These are phyloP conservation scores for Dendrothele bispora DNA, from an alignment of 768 basidiomycete genomes.

Conservation along the genomic window DNA sequence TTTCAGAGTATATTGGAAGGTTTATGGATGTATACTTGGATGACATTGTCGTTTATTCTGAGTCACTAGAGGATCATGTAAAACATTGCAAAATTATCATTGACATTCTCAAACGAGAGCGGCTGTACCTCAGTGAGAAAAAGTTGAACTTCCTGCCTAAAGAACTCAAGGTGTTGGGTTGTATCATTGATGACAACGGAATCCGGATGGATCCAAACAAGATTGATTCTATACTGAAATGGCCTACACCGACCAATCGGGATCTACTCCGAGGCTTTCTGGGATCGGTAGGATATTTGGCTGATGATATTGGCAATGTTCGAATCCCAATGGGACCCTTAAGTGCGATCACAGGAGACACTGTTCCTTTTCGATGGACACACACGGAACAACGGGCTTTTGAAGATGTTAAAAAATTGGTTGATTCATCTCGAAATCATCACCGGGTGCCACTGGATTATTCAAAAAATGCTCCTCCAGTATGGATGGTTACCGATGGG, in stretches of 20 bases:
- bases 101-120: slow-evolving; percentile 24
- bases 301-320: slow-evolving; percentile 18
- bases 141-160: slow-evolving; percentile 28
- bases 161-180: slow-evolving; percentile 24
- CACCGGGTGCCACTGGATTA: slow-evolving; percentile 11
- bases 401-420: neutral
- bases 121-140: slow-evolving; percentile 26
- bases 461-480: neutral
- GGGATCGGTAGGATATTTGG: slow-evolving; percentile 30
- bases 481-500: slow-evolving; percentile 16
- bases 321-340: slow-evolving; percentile 23
- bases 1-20: slow-evolving; percentile 20
- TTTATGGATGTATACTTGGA: slow-evolving; percentile 37
- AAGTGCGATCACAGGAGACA: slow-evolving; percentile 8
- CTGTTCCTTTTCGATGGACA: slow-evolving; percentile 1
- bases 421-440: neutral
- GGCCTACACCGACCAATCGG: slow-evolving; percentile 22
- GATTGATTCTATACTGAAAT: slow-evolving; percentile 25
- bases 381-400: slow-evolving; percentile 5
- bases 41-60: slow-evolving; percentile 36
- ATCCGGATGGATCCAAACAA: slow-evolving; percentile 34
- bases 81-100: slow-evolving; percentile 23
- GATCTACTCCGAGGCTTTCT: slow-evolving; percentile 29
- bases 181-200: slow-evolving; percentile 19
- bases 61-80: slow-evolving; percentile 25